Evolutionary conservation across 805 yeast species (phyloP).

Genomic region (Metschnikowia koreensis): DNA sequence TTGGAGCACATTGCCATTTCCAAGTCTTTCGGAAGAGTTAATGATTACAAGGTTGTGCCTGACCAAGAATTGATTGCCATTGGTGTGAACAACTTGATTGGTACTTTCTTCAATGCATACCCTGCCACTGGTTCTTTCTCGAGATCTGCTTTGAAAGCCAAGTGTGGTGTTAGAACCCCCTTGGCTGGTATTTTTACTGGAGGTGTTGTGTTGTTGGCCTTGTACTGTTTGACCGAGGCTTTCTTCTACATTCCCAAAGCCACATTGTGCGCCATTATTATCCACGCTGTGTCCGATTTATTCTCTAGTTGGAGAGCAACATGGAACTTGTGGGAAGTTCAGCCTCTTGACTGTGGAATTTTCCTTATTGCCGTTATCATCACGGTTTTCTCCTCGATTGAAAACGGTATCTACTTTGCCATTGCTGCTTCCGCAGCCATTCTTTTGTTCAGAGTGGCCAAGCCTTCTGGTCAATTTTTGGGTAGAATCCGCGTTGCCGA

Average conservation of each 20-base stretch:
- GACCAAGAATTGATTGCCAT: conserved; percentile 94
- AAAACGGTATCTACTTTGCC: conserved; percentile 88
- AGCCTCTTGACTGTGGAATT: conserved; percentile 72
- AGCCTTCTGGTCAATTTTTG: conserved; percentile 78
- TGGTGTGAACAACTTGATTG: conserved; percentile 86
- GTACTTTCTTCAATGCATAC: conserved; percentile 89
- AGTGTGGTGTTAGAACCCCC: conserved; percentile 94
- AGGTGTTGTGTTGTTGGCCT: conserved; percentile 79
- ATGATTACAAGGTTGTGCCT: conserved; percentile 86
- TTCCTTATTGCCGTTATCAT: conserved; percentile 71
- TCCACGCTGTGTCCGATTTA: conserved; percentile 89
- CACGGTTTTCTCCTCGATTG: conserved; percentile 77
- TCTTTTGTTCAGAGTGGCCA: conserved; percentile 69
- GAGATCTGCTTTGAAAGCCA: conserved; percentile 89
- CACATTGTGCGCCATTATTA: conserved; percentile 79
- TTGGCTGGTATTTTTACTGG: conserved; percentile 91
- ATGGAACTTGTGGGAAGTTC: conserved; percentile 65
- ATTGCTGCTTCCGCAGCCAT: conserved; percentile 78
- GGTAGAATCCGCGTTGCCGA: conserved; percentile 76
- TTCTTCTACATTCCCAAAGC: conserved; percentile 92
- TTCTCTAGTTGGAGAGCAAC: conserved; percentile 67
- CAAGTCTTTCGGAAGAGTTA: conserved; percentile 88
- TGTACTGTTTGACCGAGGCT: conserved; percentile 78
- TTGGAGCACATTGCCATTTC: conserved; percentile 92
- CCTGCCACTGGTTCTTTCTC: conserved; percentile 97